phyloP scores from a whole-genome alignment of 176 grass and related monocot genomes.

The Carex kokanica region DNA sequence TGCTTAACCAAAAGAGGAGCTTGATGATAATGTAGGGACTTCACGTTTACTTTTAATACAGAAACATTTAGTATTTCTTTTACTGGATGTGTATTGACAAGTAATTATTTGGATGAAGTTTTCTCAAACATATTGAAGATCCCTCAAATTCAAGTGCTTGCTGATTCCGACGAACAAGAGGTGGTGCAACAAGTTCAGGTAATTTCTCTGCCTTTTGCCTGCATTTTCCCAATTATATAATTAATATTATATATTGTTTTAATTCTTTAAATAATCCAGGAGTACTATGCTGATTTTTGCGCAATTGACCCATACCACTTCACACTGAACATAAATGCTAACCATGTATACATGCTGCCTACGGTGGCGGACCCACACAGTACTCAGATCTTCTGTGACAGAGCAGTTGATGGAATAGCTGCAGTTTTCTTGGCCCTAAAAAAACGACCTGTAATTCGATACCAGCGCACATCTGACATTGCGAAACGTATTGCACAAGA shows the following conservation, averaged over 20 bases:
- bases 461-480: conserved; percentile 75
- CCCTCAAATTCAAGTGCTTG: conserved; percentile 91
- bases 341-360: conserved; percentile 92
- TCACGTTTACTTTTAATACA: not conserved
- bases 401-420: conserved; percentile 85
- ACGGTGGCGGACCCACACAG: conserved; percentile 65
- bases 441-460: conserved; percentile 82
- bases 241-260: not conserved
- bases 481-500: conserved; percentile 94
- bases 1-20: not conserved
- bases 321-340: conserved; percentile 73
- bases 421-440: conserved; percentile 92
- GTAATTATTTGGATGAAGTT: conserved; percentile 49
- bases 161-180: conserved; percentile 96
- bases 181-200: conserved; percentile 98
- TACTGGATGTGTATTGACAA: not conserved
- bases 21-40: not conserved
- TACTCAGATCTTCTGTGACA: conserved; percentile 82
- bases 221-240: not conserved
- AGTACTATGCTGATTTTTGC: conserved; percentile 96
- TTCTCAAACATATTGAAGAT: conserved; percentile 96
- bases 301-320: conserved; percentile 88
- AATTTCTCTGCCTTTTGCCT: conserved; percentile 14
- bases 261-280: conserved; percentile 44
- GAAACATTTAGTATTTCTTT: conserved; percentile 3